phyloP scores from a whole-genome alignment of 306 rosid species.

The Astragalus glycyphyllos region DNA sequence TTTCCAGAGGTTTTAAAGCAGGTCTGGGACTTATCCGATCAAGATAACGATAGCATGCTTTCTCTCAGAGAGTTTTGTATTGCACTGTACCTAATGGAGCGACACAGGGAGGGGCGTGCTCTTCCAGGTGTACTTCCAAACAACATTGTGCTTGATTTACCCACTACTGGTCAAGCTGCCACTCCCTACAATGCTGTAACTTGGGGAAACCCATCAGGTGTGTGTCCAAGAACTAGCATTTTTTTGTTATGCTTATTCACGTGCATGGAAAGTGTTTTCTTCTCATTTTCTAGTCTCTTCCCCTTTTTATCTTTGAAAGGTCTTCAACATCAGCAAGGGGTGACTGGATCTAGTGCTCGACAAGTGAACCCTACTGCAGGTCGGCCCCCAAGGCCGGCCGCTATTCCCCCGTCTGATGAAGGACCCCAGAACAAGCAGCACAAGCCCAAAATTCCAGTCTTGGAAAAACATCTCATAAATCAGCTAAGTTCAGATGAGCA shows the following conservation, averaged over 20 bases:
- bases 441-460: conserved; percentile 73
- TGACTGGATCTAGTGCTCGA: conserved; percentile 64
- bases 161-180: conserved; percentile 63
- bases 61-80: conserved; percentile 95
- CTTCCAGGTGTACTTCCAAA: conserved; percentile 86
- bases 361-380: conserved; percentile 54
- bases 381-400: conserved; percentile 72
- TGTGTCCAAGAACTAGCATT: conserved; percentile 32
- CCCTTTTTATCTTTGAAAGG: conserved; percentile 52
- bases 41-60: conserved; percentile 98
- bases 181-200: conserved; percentile 54
- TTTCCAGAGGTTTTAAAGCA: conserved; percentile 93
- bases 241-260: conserved; percentile 12
- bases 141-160: conserved; percentile 70
- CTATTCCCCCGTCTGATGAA: conserved; percentile 66
- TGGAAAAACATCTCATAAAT: conserved; percentile 82
- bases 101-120: conserved; percentile 86
- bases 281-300: conserved; percentile 41
- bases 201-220: conserved; percentile 82
- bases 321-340: conserved; percentile 70
- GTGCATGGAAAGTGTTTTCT: conserved; percentile 31
- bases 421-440: conserved; percentile 59
- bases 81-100: conserved; percentile 95
- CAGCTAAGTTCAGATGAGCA: conserved; percentile 94
- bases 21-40: conserved; percentile 99